phyloP scores from a whole-genome alignment of 1,284 basidiomycete genomes.

The Cutaneotrichosporon cyanovorans region DNA sequence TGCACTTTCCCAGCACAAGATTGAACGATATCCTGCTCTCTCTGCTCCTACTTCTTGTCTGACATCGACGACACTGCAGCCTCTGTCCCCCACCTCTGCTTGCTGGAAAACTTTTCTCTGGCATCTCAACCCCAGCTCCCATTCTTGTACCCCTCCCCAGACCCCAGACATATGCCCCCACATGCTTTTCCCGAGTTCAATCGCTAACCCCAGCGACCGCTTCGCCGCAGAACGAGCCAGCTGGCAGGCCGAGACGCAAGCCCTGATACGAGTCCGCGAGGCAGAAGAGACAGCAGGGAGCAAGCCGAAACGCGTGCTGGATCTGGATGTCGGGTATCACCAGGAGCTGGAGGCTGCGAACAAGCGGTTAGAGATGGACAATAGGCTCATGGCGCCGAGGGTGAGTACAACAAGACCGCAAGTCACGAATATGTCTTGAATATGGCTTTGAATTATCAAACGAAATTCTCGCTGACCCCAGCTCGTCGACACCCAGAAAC shows the following conservation, averaged over 20 bases:
- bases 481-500: constrained; percentile 41
- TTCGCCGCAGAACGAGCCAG: constrained; percentile 32
- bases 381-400: constrained; percentile 42
- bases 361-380: constrained; percentile 44
- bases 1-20: too few species aligned
- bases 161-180: too few species aligned
- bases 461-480: too few species aligned
- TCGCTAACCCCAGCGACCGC: constrained; percentile 21
- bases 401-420: constrained; percentile 27
- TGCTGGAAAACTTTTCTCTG: too few species aligned
- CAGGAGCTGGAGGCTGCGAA: constrained; percentile 43
- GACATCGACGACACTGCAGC: too few species aligned
- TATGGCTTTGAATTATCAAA: too few species aligned
- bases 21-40: too few species aligned
- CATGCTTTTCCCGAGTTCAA: too few species aligned
- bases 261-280: constrained; percentile 27
- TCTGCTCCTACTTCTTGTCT: too few species aligned
- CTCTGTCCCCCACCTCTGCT: too few species aligned
- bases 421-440: too few species aligned
- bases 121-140: neutral
- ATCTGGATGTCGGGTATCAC: constrained; percentile 43
- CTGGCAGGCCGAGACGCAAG: constrained; percentile 35
- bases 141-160: neutral
- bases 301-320: constrained; percentile 27
- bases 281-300: constrained; percentile 29